Evolutionary conservation across 352 stramenopile genomes (phyloP).

Genomic region (Peronospora tabacina): DNA sequence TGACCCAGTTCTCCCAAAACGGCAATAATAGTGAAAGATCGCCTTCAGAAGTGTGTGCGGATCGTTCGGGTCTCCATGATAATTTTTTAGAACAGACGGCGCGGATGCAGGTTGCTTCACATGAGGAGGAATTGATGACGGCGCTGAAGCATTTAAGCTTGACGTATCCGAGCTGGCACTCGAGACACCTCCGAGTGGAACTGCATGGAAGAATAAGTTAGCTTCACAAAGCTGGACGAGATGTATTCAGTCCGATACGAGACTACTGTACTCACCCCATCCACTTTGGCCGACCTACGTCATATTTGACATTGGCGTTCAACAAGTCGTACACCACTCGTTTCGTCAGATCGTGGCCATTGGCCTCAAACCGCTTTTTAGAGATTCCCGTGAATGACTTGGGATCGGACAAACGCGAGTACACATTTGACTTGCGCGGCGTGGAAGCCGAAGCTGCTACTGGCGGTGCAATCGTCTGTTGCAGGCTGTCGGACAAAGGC

Average conservation of each 20-base stretch:
- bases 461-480: constrained; percentile 3
- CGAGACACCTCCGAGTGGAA: constrained; percentile 6
- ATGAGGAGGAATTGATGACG: constrained; percentile 1
- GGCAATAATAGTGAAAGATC: constrained; percentile 84
- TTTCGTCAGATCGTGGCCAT: constrained; percentile 42
- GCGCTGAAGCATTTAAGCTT: constrained; percentile 3
- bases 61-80: constrained; percentile 65
- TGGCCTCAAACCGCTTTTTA: constrained; percentile 50
- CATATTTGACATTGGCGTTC: constrained; percentile 48
- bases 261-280: constrained; percentile 25
- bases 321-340: constrained; percentile 45
- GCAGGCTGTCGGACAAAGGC: neutral
- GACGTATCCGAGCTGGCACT: neutral
- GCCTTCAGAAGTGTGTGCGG: constrained; percentile 70
- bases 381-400: constrained; percentile 64
- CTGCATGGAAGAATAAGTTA: constrained; percentile 7
- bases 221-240: neutral
- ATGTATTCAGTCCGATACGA: neutral
- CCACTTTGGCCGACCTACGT: constrained; percentile 39
- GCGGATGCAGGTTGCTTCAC: constrained; percentile 15
- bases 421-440: constrained; percentile 35
- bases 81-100: constrained; percentile 25
- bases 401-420: constrained; percentile 46
- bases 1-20: constrained; percentile 64
- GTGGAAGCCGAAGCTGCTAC: constrained; percentile 9